Evolutionary conservation across 305 asterid species (phyloP), one percentile per base, ranked within the genome.

Genomic region (Fraxinus baroniana): DNA sequence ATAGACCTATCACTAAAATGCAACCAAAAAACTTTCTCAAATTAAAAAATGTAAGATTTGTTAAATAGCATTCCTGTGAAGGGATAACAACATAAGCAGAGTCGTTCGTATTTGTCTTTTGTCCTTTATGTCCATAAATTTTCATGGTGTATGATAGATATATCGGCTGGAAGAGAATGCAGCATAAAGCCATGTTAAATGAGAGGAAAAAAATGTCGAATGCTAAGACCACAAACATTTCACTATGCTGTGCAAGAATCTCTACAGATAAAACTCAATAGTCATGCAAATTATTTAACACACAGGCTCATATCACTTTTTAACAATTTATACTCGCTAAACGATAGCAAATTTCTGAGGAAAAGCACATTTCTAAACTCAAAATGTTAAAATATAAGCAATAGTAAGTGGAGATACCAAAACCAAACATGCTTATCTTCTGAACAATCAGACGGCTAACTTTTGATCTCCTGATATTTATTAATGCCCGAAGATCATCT

Each of bases 391-490:
- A 68, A 28, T 66, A 83, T 44, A 26, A 28, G 37, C 20, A 55
- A 15, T 75, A 8, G 49, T 22, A 80, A 37, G 49, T 68, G 78
- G 66, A 24, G 39, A 88, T 90, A 95, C 99, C 98, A 80, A 90
- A 88, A 84, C 94, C 91, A 76, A 93, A 89, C 90, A 91, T 84
- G 94, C 98, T 89, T 18, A 88, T 87, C 87, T 90, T 91, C 88
- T 90, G 94, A 78, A 94, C 87, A 37, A 83, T 81, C 79, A 96
- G 26, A 49, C 80, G 87, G 76, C 97, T 86, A 81, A 96, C 93
- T 94, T 96, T 96, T 64, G 98, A 96, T 91, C 98, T 91, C 88
- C 82, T 91, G 87, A 96, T 89, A 85, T 90, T 89, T 85, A 90
- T 90, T 77, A 96, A 83, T 6, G 82, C 90, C 74, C 84, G 92